Conservation (phyloP, 2,329 filamentous ascomycete species). For the Ceratocystis diversiconidia region DNA sequence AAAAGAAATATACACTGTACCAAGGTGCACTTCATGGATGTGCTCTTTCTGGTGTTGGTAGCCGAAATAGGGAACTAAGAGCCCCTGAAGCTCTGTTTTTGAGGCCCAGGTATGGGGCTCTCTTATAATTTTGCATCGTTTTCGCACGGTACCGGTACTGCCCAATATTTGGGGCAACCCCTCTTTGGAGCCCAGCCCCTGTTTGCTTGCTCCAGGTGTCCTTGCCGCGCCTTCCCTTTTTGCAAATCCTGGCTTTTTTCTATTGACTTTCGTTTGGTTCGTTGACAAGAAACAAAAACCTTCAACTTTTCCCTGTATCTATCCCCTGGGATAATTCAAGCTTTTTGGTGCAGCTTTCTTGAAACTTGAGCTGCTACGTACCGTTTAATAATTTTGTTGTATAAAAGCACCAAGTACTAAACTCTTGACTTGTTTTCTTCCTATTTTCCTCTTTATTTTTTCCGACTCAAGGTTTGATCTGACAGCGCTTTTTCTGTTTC, state of each 20-base stretch:
- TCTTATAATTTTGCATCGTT: background rate
- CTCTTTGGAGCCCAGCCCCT: background rate
- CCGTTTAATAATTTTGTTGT: background rate
- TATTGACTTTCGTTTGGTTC: background rate
- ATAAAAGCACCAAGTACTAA: background rate
- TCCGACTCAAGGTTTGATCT: slow-evolving; percentile 10
- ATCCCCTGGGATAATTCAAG: background rate
- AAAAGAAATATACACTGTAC: background rate
- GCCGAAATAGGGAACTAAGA: background rate
- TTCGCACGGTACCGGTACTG: background rate
- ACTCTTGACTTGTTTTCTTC: background rate
- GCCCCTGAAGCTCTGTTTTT: background rate
- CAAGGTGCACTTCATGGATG: background rate
- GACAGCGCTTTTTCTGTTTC: slow-evolving; percentile 1
- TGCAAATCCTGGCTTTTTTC: background rate
- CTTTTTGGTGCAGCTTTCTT: background rate
- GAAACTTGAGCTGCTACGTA: background rate
- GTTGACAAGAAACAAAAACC: background rate
- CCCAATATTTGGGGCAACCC: background rate
- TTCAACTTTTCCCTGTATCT: background rate
- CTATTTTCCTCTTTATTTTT: background rate
- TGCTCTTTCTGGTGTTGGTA: too few relatives aligned
- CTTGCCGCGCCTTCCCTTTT: slow-evolving; percentile 5
- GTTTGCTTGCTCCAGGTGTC: slow-evolving; percentile 1
- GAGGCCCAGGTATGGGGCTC: background rate